Conservation (phyloP, 129 eudicot genomes). For the Helichrysum umbraculigerum region DNA sequence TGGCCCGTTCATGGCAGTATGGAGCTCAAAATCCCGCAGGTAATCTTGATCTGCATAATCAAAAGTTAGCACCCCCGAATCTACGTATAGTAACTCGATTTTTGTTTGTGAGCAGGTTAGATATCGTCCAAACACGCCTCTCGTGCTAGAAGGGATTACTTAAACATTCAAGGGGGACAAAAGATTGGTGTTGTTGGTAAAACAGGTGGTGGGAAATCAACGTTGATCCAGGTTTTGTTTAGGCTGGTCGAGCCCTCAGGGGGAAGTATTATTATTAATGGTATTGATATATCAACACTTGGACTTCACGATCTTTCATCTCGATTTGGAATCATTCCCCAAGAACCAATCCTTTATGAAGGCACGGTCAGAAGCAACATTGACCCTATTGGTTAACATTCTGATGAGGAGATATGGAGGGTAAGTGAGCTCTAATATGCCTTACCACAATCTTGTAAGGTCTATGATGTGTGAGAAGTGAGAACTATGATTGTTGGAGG, state of each 20-base stretch:
- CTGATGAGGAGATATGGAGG: constrained; percentile 94
- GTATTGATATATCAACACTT: constrained; percentile 59
- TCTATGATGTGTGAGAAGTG: neutral
- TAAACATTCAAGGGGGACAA: constrained; percentile 74
- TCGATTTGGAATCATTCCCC: constrained; percentile 95
- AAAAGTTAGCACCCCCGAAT: neutral
- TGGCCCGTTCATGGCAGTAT: constrained; percentile 72
- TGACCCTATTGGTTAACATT: constrained; percentile 74
- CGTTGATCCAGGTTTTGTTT: constrained; percentile 83
- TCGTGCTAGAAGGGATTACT: constrained; percentile 66
- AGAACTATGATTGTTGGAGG: too few relatives aligned
- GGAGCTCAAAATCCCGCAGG: constrained; percentile 61
- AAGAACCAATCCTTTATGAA: constrained; percentile 93
- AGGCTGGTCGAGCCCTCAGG: constrained; percentile 85
- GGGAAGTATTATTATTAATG: constrained; percentile 74
- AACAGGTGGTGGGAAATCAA: constrained; percentile 95
- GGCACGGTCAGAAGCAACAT: constrained; percentile 98
- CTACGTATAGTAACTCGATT: neutral
- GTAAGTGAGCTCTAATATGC: constrained; percentile 21
- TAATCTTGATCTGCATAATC: constrained; percentile 3
- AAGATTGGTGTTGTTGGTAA: constrained; percentile 94
- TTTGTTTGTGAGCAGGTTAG: too few relatives aligned
- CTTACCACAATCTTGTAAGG: neutral
- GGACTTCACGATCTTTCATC: constrained; percentile 97
- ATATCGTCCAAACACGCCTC: too few relatives aligned